Percentiles rank a stretch among this genome's conserved stretches.
phyloP scores from a whole-genome alignment of 331 rosid genomes.

The Spiraea crenata region DNA sequence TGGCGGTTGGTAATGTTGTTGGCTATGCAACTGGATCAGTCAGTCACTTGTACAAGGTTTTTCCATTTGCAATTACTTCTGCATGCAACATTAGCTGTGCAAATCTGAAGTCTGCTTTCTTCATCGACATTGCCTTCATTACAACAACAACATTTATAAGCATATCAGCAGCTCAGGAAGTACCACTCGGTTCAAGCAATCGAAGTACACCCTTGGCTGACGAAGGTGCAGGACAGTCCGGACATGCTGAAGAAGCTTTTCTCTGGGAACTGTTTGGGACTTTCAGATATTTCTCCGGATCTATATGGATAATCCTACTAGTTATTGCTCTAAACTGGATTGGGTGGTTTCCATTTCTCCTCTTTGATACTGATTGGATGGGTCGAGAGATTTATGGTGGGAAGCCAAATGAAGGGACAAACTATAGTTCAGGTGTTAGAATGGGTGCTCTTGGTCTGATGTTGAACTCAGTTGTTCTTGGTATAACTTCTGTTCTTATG shows the following conservation, averaged over 20 bases:
- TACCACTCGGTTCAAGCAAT: conserved; percentile 44
- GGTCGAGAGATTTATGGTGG: conserved; percentile 96
- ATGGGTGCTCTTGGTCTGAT: conserved; percentile 85
- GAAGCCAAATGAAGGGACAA: conserved; percentile 66
- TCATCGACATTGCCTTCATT: conserved; percentile 56
- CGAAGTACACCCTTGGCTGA: conserved; percentile 35
- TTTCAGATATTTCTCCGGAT: conserved; percentile 59
- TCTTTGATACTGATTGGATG: conserved; percentile 93
- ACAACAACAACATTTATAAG: conserved; percentile 58
- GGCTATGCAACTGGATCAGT: conserved; percentile 85
- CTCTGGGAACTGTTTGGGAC: conserved; percentile 83
- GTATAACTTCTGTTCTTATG: conserved; percentile 77
- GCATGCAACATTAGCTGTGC: conserved; percentile 75
- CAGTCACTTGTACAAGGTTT: conserved; percentile 77
- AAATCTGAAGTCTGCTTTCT: conserved; percentile 89
- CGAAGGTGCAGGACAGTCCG: conserved; percentile 52
- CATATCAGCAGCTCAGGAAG: conserved; percentile 57
- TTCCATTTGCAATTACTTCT: conserved; percentile 57
- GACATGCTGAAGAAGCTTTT: conserved; percentile 69
- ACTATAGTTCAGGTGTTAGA: conserved; percentile 75
- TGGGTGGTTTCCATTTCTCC: conserved; percentile 89
- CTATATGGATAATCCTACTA: conserved; percentile 65
- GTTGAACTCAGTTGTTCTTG: conserved; percentile 84
- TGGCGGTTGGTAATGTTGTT: conserved; percentile 88
- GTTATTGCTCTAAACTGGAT: conserved; percentile 82